Evolutionary conservation across 2,329 filamentous ascomycete genomes (phyloP), one percentile per base, ranked within the genome.

Genomic region (Herpotrichia juniperi): DNA sequence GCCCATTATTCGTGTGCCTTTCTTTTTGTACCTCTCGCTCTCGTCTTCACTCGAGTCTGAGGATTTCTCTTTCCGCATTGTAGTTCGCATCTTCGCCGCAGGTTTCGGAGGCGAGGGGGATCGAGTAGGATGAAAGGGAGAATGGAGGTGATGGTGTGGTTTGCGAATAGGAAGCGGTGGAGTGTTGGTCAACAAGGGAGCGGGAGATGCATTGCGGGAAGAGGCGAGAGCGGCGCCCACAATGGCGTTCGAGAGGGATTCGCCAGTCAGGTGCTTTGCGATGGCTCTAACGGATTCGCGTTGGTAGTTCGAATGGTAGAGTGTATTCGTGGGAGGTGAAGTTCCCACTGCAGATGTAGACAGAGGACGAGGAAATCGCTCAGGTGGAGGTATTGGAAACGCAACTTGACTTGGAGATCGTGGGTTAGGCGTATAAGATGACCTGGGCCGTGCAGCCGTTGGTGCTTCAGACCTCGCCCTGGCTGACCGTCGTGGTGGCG

Each of bases 191-290:
- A 66, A 66, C 58, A 68, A 44, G 65, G 76, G 45, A 28, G 63
- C 63, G n/a, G 78, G 77, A 0, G 77, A 77, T 4, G 63, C 69
- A 19, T 70, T 74, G 9, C 85, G 83, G 2, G 86, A 80, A 0
- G 88, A 85, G 4, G 90, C 90, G 0, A 93, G 78, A 21, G 87
- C 89, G 1, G 88, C 86, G 2, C 89, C 89, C 63, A 93, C 82
- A 51, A 93, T 91, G 56, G 90, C 90, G 62, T 85, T 84, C 11
- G 88, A 86, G 7, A 93, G 81, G 0, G 86, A 86, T 52, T 87
- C 82, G 9, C 90, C 79, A 1, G 82, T 81, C 24, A 87, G 78
- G 46, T 79, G 74, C 7, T 78, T 77, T 8, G 74, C 73, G 39
- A 76, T 72, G 9, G 71, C 66, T 53, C 64, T 73, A 14, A 71